Evolutionary conservation across 345 rosid species (phyloP), one percentile per base, ranked within the genome.

Genomic region (Eucalyptus microcorys): DNA sequence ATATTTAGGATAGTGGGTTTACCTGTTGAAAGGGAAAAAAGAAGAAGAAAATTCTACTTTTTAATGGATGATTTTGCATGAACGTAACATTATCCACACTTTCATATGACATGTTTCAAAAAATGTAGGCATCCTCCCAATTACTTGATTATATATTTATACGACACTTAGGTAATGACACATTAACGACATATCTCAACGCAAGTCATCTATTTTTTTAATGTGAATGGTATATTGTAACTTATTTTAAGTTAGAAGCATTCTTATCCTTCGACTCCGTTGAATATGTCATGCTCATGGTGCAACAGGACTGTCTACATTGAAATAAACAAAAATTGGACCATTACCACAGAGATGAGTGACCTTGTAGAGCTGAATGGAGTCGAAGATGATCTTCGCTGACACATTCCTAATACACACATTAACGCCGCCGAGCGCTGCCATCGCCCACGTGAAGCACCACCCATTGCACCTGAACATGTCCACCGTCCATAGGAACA

Each of bases 391-490:
- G 87, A 89, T 13, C 17, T 90, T 87, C 1, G 92, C 88, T 0
- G 94, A 87, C 26, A 92, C 89, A 30, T 89, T 88, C 89, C 97
- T 92, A 5, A 92, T 79, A 87, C 96, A 94, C 87, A 95, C 83
- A 47, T 89, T 95, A 71, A 91, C 88, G 40, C 95, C 97, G 17
- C 96, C 95, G 24, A 92, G 55, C 14, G 95, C 96, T n/a, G 95
- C 97, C 92, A 93, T 88, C 30, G 92, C 92, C 97, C 97, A 94
- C 27, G 92, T 42, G 30, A 92, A 90, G 89, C 97, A 95, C 97
- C 97, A 95, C 7, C 97, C 97, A 40, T 95, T 95, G 88, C 97
- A 95, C 13, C 96, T 92, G 89, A 94, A 95, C 96, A 95, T 95
- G 91, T 94, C 96, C 8, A 94, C 90, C 5, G 96, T 94, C 97